Evolutionary conservation across 148 eudicot genomes (phyloP), one percentile per base, ranked within the genome.

Genomic region (Amaranthus cruentus): DNA sequence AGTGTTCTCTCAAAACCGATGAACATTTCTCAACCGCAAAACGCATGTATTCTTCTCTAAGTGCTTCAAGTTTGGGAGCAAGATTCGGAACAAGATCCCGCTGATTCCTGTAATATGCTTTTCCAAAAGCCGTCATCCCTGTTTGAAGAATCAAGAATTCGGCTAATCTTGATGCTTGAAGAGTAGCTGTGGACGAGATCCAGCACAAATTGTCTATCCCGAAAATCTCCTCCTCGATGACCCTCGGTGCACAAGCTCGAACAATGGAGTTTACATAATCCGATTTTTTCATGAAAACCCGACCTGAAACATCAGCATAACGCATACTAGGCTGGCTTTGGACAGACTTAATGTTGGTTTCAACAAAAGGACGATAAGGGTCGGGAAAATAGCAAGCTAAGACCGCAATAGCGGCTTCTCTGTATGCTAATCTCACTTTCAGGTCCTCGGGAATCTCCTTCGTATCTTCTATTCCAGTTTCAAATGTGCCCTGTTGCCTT

Each of bases 401-500:
- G 76, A 93, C 77, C 81, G 95, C 90, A 70, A 91, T 89, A 71
- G 97, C 92, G 60, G 98, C 98, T 88, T 93, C 98, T 61, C 98
- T 74, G 76, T 93, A 93, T 48, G 97, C 98, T 83, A 91, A 72
- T 80, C 98, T 91, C 61, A 89, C 76, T 80, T 83, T 91, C 74
- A 93, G 73, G 28, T 93, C 98, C 70, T 89, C 98, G 3, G 97
- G 97, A 72, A 91, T 88, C 58, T 81, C 87, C 49, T 75, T 82
- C 68, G 75, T 84, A 83, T 93, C 97, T 86, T 93, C 98, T 85
- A 86, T 96, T 57, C 98, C 97, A 4, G 97, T 93, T 87, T 93
- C 96, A 74, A 93, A 93, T 63, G 94, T 90, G 28, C 98, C 98
- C 79, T 91, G 88, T 79, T 93, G 98, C 98, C 97, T 83, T 82